phyloP scores from a whole-genome alignment of 306 rosid species.

The Senna siamea region DNA sequence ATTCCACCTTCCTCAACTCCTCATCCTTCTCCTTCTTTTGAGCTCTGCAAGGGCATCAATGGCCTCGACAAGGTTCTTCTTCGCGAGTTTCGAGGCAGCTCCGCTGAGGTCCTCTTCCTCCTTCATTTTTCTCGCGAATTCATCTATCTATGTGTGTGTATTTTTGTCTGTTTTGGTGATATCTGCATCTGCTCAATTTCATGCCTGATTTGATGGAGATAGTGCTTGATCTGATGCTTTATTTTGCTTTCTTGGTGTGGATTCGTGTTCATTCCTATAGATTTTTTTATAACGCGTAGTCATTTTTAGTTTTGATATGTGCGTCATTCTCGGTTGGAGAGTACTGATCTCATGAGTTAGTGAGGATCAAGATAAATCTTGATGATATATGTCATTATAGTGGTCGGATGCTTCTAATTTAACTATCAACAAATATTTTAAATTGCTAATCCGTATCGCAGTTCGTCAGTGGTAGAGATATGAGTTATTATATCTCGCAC shows the following conservation, averaged over 20 bases:
- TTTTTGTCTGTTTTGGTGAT: not conserved
- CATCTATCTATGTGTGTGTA: not conserved
- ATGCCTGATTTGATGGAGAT: not conserved
- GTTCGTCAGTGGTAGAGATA: not conserved
- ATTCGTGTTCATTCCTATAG: not conserved
- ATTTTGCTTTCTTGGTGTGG: not conserved
- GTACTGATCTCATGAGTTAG: constrained; percentile 34
- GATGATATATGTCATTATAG: not conserved
- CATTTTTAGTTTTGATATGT: constrained; percentile 19
- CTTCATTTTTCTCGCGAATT: not conserved
- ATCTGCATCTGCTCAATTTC: not conserved
- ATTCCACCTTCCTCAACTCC: constrained; percentile 5
- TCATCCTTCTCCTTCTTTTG: constrained; percentile 36
- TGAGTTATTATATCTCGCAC: not conserved
- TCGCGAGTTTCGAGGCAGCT: constrained; percentile 65
- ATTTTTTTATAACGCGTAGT: constrained; percentile 29
- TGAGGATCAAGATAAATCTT: constrained; percentile 34
- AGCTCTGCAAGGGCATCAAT: constrained; percentile 65
- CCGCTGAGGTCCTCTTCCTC: constrained; percentile 55
- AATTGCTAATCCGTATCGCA: not conserved
- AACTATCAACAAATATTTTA: not conserved
- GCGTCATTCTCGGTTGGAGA: not conserved
- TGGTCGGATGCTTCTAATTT: not conserved
- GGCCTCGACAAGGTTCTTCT: constrained; percentile 72
- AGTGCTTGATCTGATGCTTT: constrained; percentile 34